Evolutionary conservation across 2,329 filamentous ascomycete species (phyloP).

Genomic region (Calycina marina): DNA sequence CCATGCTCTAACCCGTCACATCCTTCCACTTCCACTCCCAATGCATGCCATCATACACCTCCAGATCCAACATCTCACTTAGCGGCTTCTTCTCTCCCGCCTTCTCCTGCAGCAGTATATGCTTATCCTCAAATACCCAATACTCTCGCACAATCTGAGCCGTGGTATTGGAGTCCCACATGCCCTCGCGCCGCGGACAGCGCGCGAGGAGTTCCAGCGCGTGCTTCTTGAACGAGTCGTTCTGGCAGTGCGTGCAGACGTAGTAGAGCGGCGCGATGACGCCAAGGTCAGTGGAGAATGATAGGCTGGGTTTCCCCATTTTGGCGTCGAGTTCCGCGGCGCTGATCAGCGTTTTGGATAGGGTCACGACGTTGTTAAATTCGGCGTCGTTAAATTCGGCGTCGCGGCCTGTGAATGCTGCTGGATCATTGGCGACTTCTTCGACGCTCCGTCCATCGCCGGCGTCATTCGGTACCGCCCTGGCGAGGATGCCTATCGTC

Average conservation of each 20-base stretch:
- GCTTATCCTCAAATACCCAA: conserved; percentile 5
- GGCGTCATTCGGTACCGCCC: conserved; percentile 3
- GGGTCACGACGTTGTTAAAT: conserved; percentile 8
- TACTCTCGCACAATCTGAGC: conserved; percentile 9
- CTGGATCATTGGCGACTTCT: conserved; percentile 2
- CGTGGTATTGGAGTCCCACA: conserved; percentile 7
- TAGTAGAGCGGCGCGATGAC: conserved; percentile 14
- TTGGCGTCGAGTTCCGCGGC: conserved; percentile 8
- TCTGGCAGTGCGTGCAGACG: conserved; percentile 7
- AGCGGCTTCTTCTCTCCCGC: too few species aligned
- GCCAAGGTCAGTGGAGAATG: conserved; percentile 11
- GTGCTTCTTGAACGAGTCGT: conserved; percentile 4
- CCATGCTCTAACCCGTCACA: too few species aligned
- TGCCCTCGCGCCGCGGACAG: conserved; percentile 9
- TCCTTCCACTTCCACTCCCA: conserved; percentile 6
- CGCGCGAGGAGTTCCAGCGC: conserved; percentile 8
- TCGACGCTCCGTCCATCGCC: conserved; percentile 4
- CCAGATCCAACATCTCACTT: conserved; percentile 1
- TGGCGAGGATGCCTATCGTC: conserved; percentile 9
- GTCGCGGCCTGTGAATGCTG: conserved; percentile 5
- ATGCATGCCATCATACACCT: conserved; percentile 3
- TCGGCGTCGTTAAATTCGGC: conserved; percentile 8
- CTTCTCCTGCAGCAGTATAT: neutral
- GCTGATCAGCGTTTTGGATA: conserved; percentile 7
- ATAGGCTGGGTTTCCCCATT: conserved; percentile 7